Percentiles rank a stretch among this genome's conserved stretches.
phyloP scores from a whole-genome alignment of 352 stramenopile genomes.

The Phytophthora sp. region DNA sequence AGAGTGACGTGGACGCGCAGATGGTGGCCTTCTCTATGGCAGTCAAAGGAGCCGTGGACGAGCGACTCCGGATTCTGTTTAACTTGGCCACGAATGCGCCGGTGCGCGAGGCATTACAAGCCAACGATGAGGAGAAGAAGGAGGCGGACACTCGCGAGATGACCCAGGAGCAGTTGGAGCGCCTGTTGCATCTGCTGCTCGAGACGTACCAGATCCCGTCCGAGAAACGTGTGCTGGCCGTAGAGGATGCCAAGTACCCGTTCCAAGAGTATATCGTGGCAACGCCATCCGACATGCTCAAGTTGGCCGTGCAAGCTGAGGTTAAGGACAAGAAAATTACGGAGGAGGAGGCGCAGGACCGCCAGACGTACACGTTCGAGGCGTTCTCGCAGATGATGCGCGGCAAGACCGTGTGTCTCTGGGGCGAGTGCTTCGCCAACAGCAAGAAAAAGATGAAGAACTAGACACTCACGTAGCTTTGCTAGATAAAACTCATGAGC shows the following conservation, averaged over 20 bases:
- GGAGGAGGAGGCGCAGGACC: slow-evolving; percentile 56
- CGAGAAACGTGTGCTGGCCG: slow-evolving; percentile 79
- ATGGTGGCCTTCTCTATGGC: slow-evolving; percentile 86
- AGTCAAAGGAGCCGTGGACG: slow-evolving; percentile 73
- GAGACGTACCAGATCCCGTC: slow-evolving; percentile 86
- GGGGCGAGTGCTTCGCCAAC: slow-evolving; percentile 87
- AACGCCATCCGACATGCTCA: slow-evolving; percentile 45
- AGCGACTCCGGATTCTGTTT: slow-evolving; percentile 76
- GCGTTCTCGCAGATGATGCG: slow-evolving; percentile 81
- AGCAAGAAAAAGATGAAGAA: slow-evolving; percentile 88
- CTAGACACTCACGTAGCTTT: slow-evolving; percentile 31
- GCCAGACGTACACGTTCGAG: slow-evolving; percentile 72
- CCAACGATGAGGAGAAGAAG: slow-evolving; percentile 31
- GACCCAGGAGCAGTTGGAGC: slow-evolving; percentile 61
- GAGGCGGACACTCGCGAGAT: slow-evolving; percentile 55
- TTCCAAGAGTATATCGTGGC: slow-evolving; percentile 78
- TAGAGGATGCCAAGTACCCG: slow-evolving; percentile 74
- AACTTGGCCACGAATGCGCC: slow-evolving; percentile 61
- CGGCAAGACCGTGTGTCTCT: slow-evolving; percentile 82
- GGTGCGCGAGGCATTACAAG: slow-evolving; percentile 24
- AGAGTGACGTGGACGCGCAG: slow-evolving; percentile 71
- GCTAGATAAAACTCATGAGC: background rate
- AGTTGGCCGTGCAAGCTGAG: slow-evolving; percentile 45
- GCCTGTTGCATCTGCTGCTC: slow-evolving; percentile 67
- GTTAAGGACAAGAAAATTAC: slow-evolving; percentile 58